Conservation (phyloP, 2,329 filamentous ascomycete species). For the Nannizzia gypsea region DNA sequence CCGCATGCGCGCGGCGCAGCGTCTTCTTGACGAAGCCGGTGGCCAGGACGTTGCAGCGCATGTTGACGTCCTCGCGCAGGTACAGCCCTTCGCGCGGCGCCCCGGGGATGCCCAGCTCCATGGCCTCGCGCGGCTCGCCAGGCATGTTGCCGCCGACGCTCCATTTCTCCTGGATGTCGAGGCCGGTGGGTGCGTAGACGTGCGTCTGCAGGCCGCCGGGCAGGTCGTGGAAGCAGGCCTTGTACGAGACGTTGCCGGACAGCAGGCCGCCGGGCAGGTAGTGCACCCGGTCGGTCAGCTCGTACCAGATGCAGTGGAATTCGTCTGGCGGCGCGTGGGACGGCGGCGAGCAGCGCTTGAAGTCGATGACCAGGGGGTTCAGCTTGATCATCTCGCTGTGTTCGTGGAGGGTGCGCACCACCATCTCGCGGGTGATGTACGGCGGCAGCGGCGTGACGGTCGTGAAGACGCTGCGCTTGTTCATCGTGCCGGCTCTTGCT, state of each 20-base stretch:
- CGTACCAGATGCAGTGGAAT: conserved; percentile 62
- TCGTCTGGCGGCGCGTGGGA: conserved; percentile 58
- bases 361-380: conserved; percentile 68
- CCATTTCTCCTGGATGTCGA: conserved; percentile 72
- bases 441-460: conserved; percentile 66
- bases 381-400: conserved; percentile 77
- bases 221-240: conserved; percentile 66
- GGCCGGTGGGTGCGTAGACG: conserved; percentile 67
- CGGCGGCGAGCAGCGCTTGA: conserved; percentile 57
- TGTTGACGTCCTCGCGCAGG: conserved; percentile 72
- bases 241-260: conserved; percentile 61
- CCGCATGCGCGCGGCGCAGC: conserved; percentile 60
- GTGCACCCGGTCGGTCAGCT: conserved; percentile 62
- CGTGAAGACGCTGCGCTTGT: conserved; percentile 43
- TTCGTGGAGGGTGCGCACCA: conserved; percentile 62
- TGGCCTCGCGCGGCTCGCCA: conserved; percentile 53
- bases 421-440: conserved; percentile 55
- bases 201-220: conserved; percentile 66
- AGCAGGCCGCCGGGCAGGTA: conserved; percentile 58
- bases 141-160: conserved; percentile 58
- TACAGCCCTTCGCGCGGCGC: conserved; percentile 61
- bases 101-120: conserved; percentile 52
- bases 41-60: conserved; percentile 69
- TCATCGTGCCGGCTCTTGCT: no score
- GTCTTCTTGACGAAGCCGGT: conserved; percentile 70